Percentiles rank a stretch among this genome's conserved stretches.
Conservation (phyloP, 805 yeast species). For the Spathaspora sp. region DNA sequence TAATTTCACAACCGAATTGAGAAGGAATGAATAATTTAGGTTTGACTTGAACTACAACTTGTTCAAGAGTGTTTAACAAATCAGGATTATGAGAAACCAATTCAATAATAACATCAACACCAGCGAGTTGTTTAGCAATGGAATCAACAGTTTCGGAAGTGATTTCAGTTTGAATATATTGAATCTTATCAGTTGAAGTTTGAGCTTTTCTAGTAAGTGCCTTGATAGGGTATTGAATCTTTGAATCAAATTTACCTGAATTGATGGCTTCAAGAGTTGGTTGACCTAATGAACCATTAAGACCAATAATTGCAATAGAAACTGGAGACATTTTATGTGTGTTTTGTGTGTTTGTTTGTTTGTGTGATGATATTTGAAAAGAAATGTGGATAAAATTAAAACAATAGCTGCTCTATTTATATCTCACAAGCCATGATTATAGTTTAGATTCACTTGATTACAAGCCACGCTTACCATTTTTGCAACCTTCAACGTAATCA, state of each 20-base stretch:
- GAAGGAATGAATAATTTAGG: conserved; percentile 57
- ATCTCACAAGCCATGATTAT: too few species aligned
- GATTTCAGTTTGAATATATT: conserved; percentile 36
- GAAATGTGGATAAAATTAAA: too few species aligned
- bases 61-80: conserved; percentile 33
- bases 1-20: conserved; percentile 53
- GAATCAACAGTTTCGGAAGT: conserved; percentile 1
- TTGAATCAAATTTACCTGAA: conserved; percentile 37
- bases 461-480: too few species aligned
- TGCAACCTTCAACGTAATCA: not conserved
- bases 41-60: conserved; percentile 30
- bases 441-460: too few species aligned
- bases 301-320: conserved; percentile 50
- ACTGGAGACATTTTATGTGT: conserved; percentile 9
- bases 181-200: conserved; percentile 29
- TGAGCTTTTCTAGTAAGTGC: conserved; percentile 46
- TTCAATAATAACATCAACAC: conserved; percentile 40
- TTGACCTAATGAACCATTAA: conserved; percentile 49
- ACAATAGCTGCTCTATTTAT: too few species aligned
- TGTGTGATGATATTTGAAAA: not conserved
- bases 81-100: conserved; percentile 32
- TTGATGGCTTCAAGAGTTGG: conserved; percentile 45
- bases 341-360: not conserved
- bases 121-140: conserved; percentile 28
- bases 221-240: conserved; percentile 45